phyloP scores from a whole-genome alignment of 1,284 basidiomycete genomes.

The Rhodotorula glutinis region DNA sequence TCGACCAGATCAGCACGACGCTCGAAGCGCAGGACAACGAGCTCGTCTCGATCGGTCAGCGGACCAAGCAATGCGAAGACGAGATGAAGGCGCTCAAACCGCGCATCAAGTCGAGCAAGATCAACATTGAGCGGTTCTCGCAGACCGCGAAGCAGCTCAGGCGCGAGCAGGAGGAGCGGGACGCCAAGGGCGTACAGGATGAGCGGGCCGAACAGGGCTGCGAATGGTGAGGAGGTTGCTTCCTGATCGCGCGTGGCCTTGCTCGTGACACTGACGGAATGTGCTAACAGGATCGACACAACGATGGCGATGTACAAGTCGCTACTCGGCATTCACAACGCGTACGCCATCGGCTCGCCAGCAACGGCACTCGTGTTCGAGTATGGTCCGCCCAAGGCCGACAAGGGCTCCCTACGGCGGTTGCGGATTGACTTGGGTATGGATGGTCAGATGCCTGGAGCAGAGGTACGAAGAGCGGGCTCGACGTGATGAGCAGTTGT shows the following conservation, averaged over 20 bases:
- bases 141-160: constrained; percentile 30
- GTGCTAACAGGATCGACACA: constrained; percentile 26
- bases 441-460: constrained; percentile 22
- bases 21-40: constrained; percentile 36
- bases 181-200: constrained; percentile 38
- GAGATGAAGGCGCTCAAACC: constrained; percentile 22
- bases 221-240: constrained; percentile 29
- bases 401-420: constrained; percentile 18
- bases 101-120: constrained; percentile 38
- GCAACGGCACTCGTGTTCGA: constrained; percentile 25
- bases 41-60: constrained; percentile 20
- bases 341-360: constrained; percentile 27
- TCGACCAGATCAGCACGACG: constrained; percentile 33
- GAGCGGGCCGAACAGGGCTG: constrained; percentile 41
- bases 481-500: too few relatives aligned
- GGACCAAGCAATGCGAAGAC: constrained; percentile 18
- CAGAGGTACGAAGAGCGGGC: constrained; percentile 3
- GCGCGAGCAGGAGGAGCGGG: constrained; percentile 36
- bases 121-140: constrained; percentile 29
- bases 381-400: constrained; percentile 1
- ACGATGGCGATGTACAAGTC: constrained; percentile 30
- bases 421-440: constrained; percentile 21
- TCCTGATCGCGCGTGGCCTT: neutral
- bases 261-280: neutral
- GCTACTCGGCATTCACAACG: constrained; percentile 27